These are phyloP conservation scores for Gomphus bonarii DNA, from an alignment of 1,284 basidiomycete species.

Conservation along the genomic window DNA sequence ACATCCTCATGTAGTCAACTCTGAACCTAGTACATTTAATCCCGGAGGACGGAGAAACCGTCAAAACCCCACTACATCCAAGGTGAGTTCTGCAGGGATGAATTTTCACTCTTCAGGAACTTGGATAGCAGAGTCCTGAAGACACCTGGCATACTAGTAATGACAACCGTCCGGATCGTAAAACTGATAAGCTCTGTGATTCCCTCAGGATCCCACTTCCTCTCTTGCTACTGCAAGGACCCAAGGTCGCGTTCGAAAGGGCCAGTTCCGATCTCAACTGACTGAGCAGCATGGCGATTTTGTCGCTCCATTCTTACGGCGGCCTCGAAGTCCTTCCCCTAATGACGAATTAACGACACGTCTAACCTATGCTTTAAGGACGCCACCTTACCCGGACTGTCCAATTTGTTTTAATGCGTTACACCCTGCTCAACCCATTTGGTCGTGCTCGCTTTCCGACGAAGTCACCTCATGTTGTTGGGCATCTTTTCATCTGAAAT, in stretches of 20 bases:
- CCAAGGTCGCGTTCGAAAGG: constrained; percentile 1
- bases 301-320: not conserved
- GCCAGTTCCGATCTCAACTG: constrained; percentile 9
- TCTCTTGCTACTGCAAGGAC: not conserved
- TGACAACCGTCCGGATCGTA: not conserved
- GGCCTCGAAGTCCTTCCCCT: constrained; percentile 2
- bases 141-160: not conserved
- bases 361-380: constrained; percentile 51
- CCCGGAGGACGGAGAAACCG: not conserved
- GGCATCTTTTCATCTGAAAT: constrained; percentile 78
- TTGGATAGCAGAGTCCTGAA: not conserved
- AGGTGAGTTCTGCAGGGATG: not conserved
- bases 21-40: not conserved
- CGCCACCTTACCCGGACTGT: constrained; percentile 66
- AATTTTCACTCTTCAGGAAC: not conserved
- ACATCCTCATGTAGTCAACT: too few relatives aligned
- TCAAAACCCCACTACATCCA: not conserved
- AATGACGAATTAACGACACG: constrained; percentile 52
- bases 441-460: constrained; percentile 62
- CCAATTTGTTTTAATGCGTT: constrained; percentile 71
- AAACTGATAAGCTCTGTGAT: not conserved
- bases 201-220: not conserved
- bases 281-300: not conserved
- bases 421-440: constrained; percentile 60
- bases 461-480: constrained; percentile 57